phyloP scores from a whole-genome alignment of 225 moss, liverwort and hornwort genomes.

The Marchantia paleacea region DNA sequence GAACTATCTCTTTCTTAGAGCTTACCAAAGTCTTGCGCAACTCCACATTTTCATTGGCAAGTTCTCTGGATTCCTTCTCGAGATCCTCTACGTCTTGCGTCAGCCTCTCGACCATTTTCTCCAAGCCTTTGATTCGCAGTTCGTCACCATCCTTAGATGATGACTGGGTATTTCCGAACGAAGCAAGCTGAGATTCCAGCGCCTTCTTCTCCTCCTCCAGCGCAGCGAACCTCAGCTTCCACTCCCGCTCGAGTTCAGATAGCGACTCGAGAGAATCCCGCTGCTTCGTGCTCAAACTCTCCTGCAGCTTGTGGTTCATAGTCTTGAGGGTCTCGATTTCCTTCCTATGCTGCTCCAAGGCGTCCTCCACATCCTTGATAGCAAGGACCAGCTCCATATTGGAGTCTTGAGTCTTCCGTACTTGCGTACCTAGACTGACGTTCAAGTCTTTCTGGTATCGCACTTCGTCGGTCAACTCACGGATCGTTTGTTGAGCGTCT shows the following conservation, averaged over 20 bases:
- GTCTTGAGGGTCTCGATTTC: conserved; percentile 38
- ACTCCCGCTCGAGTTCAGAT: conserved; percentile 30
- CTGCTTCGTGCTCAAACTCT: conserved; percentile 25
- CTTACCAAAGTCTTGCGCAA: conserved; percentile 57
- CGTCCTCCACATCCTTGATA: conserved; percentile 76
- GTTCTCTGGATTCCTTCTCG: conserved; percentile 64
- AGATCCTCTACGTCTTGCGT: conserved; percentile 86
- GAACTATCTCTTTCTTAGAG: conserved; percentile 41
- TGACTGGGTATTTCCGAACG: conserved; percentile 44
- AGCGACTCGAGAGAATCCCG: conserved; percentile 14
- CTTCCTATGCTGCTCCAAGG: conserved; percentile 45
- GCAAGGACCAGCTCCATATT: conserved; percentile 76
- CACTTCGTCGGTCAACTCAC: conserved; percentile 77
- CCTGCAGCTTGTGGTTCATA: conserved; percentile 33
- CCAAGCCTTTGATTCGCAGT: conserved; percentile 55
- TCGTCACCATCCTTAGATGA: conserved; percentile 47
- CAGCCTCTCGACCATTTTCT: conserved; percentile 79
- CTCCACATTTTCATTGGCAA: conserved; percentile 75
- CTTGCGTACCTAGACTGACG: conserved; percentile 60
- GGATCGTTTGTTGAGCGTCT: conserved; percentile 70
- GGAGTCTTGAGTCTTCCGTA: conserved; percentile 81
- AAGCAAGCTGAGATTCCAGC: conserved; percentile 47
- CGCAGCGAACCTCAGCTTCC: conserved; percentile 27
- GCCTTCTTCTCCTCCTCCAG: conserved; percentile 37
- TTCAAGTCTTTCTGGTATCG: conserved; percentile 67